Evolutionary conservation across 176 grass and related monocot species (phyloP).

Genomic region (Hsuehochloa calcarea): DNA sequence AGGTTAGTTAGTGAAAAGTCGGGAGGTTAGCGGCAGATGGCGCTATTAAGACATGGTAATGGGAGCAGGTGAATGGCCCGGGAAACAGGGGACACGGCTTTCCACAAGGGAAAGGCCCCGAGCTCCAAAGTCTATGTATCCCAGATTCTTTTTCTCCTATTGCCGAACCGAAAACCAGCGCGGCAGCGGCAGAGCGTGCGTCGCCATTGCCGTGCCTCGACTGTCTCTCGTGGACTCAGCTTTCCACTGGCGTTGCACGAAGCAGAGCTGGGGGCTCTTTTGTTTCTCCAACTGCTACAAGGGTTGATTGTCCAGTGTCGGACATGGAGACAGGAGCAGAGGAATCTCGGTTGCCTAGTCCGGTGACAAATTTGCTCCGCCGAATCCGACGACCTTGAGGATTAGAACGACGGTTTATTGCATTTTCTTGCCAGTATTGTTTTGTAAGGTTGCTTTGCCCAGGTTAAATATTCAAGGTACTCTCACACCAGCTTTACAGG

Average conservation of each 20-base stretch:
- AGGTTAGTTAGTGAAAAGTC: slow-evolving; percentile 39
- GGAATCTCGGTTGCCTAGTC: slow-evolving; percentile 1
- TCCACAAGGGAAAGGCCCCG: slow-evolving; percentile 49
- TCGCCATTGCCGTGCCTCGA: background rate
- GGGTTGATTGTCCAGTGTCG: slow-evolving; percentile 11
- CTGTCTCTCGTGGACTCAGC: background rate
- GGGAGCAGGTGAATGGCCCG: slow-evolving; percentile 45
- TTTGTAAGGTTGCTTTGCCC: too few species aligned
- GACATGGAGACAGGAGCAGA: slow-evolving; percentile 14
- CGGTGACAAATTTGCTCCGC: background rate
- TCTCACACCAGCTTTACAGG: too few species aligned
- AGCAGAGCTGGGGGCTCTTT: slow-evolving; percentile 1
- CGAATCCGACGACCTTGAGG: background rate
- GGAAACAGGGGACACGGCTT: slow-evolving; percentile 87
- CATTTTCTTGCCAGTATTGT: background rate
- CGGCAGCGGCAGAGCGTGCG: background rate
- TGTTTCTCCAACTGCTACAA: slow-evolving; percentile 16
- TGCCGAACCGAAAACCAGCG: background rate
- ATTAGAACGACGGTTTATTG: background rate
- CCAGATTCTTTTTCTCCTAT: background rate
- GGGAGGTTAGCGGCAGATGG: slow-evolving; percentile 37
- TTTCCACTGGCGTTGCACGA: slow-evolving; percentile 10
- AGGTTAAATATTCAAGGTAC: too few species aligned
- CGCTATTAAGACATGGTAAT: slow-evolving; percentile 13
- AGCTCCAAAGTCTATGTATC: slow-evolving; percentile 38